Base-by-base conservation (phyloP, 1,284 basidiomycete species). In the Cryptococcus sp. region DNA sequence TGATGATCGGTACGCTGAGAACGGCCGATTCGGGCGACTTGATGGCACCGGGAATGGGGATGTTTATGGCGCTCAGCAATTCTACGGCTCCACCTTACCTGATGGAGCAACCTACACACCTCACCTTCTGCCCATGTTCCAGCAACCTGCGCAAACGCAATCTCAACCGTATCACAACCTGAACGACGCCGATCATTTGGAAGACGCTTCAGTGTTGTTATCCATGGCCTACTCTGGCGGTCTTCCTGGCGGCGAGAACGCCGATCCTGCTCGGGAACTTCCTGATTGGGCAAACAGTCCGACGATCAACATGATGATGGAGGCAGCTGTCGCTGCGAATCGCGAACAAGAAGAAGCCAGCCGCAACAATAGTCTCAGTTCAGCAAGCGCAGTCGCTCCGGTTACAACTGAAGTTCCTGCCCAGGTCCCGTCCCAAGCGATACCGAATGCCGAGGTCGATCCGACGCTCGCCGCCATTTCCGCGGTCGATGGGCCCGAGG, bases 161-260 rank as follows among this genome's bases (percentile, higher is more conserved):
- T 55, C 61, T 23, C 59, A 62, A 44, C 47, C 50, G 38, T 69
- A 59, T 44, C 69, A 73, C 58, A 70, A 68, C 60, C 55, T 67
- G 29, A 63, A 70, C 54, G 73, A 75, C 55, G 63, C 69, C 13
- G 67, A 75, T 52, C 73, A 78, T 50, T 67, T 79, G 17, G 78
- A 79, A 61, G 75, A 79, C 51, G 78, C 78, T 2, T 75, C 75
- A 16, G 74, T 74, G 3, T 64, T 79, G 3, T 59, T 79, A 19
- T 75, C 74, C 6, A 78, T 79, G 75, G 78, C 76, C 1, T 79
- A 79, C 52, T 69, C 70, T 11, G 68, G 71, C 15, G 70, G 68
- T 17, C 64, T 73, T 1, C 69, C 71, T 10, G 59, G 50, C 3
- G 52, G 50, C 49, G 57, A 60, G 22, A 51, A 47, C 23, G 49